phyloP scores from a whole-genome alignment of 2,329 filamentous ascomycete species.

The Leptographium galeiforme region DNA sequence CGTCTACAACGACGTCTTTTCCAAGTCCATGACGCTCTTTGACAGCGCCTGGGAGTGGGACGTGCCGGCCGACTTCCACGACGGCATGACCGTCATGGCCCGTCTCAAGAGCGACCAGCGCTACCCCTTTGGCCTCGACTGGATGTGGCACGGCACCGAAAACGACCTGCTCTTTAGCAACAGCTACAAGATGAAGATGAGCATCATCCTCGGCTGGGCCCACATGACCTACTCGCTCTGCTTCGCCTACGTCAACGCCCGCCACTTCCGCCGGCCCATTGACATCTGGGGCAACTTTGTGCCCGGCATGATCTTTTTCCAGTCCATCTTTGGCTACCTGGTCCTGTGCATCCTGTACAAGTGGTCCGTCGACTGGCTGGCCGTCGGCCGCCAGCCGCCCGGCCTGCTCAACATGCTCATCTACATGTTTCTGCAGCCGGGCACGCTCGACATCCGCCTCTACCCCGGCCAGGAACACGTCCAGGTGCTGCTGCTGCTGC shows the following conservation, averaged over 20 bases:
- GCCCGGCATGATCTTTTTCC: constrained; percentile 98
- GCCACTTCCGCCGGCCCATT: constrained; percentile 86
- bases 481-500: constrained; percentile 64
- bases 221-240: constrained; percentile 98
- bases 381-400: constrained; percentile 54
- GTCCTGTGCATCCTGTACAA: constrained; percentile 93
- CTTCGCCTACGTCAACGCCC: constrained; percentile 83
- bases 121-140: constrained; percentile 92
- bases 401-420: constrained; percentile 97
- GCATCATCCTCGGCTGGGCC: constrained; percentile 90
- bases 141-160: constrained; percentile 91
- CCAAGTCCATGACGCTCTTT: constrained; percentile 81
- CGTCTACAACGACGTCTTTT: constrained; percentile 97
- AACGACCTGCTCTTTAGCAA: constrained; percentile 94
- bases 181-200: constrained; percentile 99
- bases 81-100: constrained; percentile 48
- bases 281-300: constrained; percentile 97
- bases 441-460: constrained; percentile 56
- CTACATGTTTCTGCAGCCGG: constrained; percentile 95
- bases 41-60: constrained; percentile 77
- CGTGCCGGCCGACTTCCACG: constrained; percentile 51
- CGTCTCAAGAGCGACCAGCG: constrained; percentile 59
- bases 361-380: constrained; percentile 81
- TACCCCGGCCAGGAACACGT: constrained; percentile 66
- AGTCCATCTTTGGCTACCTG: constrained; percentile 94